A percentile compares a stretch with the other conserved stretches of the same genome.
phyloP scores from a whole-genome alignment of 148 eudicot genomes.

The Fagopyrum homotropicum region DNA sequence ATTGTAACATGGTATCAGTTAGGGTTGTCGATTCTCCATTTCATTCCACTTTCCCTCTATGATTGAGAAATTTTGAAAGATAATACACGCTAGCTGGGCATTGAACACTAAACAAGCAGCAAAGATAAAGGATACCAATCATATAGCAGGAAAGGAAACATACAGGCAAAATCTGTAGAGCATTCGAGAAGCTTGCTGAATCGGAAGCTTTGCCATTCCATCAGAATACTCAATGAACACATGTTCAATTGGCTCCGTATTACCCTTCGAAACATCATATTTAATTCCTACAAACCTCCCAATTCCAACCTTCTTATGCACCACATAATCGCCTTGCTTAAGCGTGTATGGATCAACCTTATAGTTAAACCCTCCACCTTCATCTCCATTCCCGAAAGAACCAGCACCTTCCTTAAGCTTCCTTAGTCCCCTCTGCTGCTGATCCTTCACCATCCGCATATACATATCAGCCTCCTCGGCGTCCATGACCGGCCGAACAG shows the following conservation, averaged over 20 bases:
- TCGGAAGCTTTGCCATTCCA: constrained; percentile 94
- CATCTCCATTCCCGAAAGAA: constrained; percentile 14
- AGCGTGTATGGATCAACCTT: constrained; percentile 82
- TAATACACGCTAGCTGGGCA: neutral
- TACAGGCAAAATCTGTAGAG: constrained; percentile 92
- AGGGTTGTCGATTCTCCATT: no score
- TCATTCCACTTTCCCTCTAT: no score
- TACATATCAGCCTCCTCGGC: constrained; percentile 73
- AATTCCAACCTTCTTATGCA: constrained; percentile 92
- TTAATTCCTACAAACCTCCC: constrained; percentile 85
- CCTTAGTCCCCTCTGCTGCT: constrained; percentile 75
- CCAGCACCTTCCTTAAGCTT: constrained; percentile 45
- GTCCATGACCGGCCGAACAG: constrained; percentile 35
- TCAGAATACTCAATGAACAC: constrained; percentile 94
- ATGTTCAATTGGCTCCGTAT: constrained; percentile 53
- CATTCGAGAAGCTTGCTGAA: constrained; percentile 70
- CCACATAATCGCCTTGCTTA: constrained; percentile 75
- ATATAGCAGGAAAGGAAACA: constrained; percentile 16
- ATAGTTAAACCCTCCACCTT: constrained; percentile 37
- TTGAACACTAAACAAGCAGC: neutral
- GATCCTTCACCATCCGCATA: constrained; percentile 69
- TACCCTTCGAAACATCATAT: constrained; percentile 44
- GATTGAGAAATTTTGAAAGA: no score
- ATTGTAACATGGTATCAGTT: no score
- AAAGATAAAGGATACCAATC: neutral